These are phyloP conservation scores for Lentinula boryana DNA, from an alignment of 768 basidiomycete species.

Conservation along the genomic window DNA sequence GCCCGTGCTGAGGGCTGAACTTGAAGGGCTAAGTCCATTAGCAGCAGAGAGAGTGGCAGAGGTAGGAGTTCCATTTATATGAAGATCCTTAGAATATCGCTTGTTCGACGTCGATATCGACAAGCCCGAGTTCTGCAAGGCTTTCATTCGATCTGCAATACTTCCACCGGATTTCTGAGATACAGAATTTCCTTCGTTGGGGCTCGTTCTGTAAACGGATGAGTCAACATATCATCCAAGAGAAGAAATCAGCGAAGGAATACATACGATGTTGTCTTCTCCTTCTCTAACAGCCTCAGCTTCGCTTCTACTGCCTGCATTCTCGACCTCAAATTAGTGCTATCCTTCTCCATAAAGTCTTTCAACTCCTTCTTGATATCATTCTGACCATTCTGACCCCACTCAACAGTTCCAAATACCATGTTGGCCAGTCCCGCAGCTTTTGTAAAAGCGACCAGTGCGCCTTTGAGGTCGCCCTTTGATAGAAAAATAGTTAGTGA, in stretches of 20 bases:
- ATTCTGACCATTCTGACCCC: constrained; percentile 39
- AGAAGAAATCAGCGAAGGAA: neutral
- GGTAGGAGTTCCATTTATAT: neutral
- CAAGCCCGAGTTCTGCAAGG: constrained; percentile 69
- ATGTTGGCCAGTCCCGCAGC: constrained; percentile 54
- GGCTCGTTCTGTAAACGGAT: neutral
- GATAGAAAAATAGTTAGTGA: constrained; percentile 2
- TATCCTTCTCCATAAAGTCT: constrained; percentile 50
- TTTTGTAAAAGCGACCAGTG: constrained; percentile 54
- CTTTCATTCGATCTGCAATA: constrained; percentile 78
- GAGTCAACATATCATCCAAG: neutral
- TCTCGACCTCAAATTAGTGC: constrained; percentile 30
- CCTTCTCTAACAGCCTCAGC: constrained; percentile 36
- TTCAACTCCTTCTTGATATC: constrained; percentile 56
- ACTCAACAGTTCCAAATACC: constrained; percentile 53
- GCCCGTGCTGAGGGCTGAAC: neutral
- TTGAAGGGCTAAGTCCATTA: neutral
- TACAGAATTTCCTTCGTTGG: constrained; percentile 29
- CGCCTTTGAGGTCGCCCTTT: constrained; percentile 54
- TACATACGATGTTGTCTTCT: constrained; percentile 12
- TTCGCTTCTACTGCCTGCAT: constrained; percentile 39
- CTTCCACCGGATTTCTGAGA: constrained; percentile 46
- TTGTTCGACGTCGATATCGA: constrained; percentile 43
- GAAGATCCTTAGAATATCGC: constrained; percentile 5
- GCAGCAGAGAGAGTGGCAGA: neutral